A percentile compares a stretch with the other conserved stretches of the same genome.
Evolutionary conservation across 1,284 basidiomycete species (phyloP).

Genomic region (Singerocomus inundabilis): DNA sequence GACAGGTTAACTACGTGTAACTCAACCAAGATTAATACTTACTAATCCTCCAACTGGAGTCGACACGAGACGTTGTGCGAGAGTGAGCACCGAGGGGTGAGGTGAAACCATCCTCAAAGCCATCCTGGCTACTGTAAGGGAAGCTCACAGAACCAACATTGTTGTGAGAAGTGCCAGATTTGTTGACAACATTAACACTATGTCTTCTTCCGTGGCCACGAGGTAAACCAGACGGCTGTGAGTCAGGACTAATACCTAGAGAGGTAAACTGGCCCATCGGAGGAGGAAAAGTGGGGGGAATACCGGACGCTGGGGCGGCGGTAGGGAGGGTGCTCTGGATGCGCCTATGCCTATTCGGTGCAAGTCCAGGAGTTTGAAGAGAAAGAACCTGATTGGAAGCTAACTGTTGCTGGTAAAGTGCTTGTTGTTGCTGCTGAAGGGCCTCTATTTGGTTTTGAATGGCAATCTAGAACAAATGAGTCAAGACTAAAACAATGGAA

Average conservation of each 20-base stretch:
- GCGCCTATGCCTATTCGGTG: conserved; percentile 75
- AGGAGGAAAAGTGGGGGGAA: conserved; percentile 48
- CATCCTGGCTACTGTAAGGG: conserved; percentile 52
- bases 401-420: conserved; percentile 83
- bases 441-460: conserved; percentile 89
- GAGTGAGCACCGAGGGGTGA: conserved; percentile 68
- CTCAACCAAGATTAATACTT: conserved; percentile 33
- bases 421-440: conserved; percentile 86
- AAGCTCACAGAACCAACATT: conserved; percentile 51
- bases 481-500: conserved; percentile 4
- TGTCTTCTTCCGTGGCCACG: conserved; percentile 90
- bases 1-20: conserved; percentile 8
- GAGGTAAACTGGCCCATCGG: conserved; percentile 71
- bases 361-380: conserved; percentile 68
- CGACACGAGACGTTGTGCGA: conserved; percentile 71
- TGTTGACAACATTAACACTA: conserved; percentile 91
- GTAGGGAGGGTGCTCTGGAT: conserved; percentile 85
- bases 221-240: conserved; percentile 62
- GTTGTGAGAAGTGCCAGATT: conserved; percentile 47
- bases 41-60: conserved; percentile 90
- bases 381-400: conserved; percentile 74
- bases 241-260: conserved; percentile 62
- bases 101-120: conserved; percentile 74
- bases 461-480: conserved; percentile 62
- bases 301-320: conserved; percentile 45